Evolutionary conservation across 176 grass and related monocot species (phyloP).

Genomic region (Secale cereale): DNA sequence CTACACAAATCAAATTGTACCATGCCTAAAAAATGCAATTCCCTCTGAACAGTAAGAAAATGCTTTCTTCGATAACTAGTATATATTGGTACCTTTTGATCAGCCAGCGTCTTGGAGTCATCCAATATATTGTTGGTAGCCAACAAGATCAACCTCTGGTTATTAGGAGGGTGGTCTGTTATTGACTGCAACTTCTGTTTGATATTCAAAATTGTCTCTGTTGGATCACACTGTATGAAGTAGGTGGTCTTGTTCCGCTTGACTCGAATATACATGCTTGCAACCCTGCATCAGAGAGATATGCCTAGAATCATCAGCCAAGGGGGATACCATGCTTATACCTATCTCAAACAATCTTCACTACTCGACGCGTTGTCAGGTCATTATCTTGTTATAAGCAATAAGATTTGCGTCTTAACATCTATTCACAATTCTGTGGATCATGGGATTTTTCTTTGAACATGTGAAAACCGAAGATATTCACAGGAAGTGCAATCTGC

Average conservation of each 20-base stretch:
- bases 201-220: constrained; percentile 60
- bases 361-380: background rate
- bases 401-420: background rate
- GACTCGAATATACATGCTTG: constrained; percentile 83
- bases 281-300: constrained; percentile 33
- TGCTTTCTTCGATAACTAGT: background rate
- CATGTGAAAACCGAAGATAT: background rate
- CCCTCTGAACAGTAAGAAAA: background rate
- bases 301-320: background rate
- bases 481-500: background rate
- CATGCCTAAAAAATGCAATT: background rate
- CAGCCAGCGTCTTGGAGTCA: background rate
- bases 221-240: constrained; percentile 73
- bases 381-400: background rate
- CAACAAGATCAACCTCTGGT: constrained; percentile 51
- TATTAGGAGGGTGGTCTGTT: constrained; percentile 42
- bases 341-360: background rate
- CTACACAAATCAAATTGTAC: background rate
- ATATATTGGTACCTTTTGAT: background rate
- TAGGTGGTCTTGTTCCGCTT: constrained; percentile 82
- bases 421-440: background rate
- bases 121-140: constrained; percentile 19
- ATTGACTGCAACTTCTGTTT: constrained; percentile 70
- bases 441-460: background rate
- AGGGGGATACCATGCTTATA: background rate